Base-by-base conservation (phyloP, 1,284 basidiomycete genomes). In the Porphyrellus sp. region DNA sequence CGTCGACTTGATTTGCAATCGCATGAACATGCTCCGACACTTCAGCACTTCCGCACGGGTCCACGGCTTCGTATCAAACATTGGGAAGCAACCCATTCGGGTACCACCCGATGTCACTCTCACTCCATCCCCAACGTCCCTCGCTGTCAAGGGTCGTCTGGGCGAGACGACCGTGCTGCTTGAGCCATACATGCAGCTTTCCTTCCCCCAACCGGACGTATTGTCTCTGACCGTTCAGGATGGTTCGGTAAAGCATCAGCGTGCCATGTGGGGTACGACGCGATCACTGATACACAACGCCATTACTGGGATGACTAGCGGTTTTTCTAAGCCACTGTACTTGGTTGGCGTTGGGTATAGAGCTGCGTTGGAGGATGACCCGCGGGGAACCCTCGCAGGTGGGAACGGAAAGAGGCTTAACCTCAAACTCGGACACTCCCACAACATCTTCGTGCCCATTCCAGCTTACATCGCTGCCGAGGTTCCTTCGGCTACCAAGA, bases 301-400 rank as follows among this genome's bases (percentile, higher is more conserved):
- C 16, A 81, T 98, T 57, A 77, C 77, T 16, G 97, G 97, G 46
- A 94, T 98, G 73, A 87, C 90, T 1, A 81, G 87, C 56, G 95
- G 95, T 2, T 98, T 93, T 74, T 80, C 78, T 0, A 78, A 91
- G 8, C 85, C 90, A 13, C 71, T 99, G 20, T 86, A 87, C 59
- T 81, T 99, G 53, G 96, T 98, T 54, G 97, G 96, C 33, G 95
- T 99, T 37, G 96, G 96, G 2, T 99, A 94, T 74, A 81, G 96
- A 66, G 95, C 87, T 4, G 81, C 83, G 2, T 72, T 99, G 51
- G 96, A 99, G 74, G 78, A 82, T 2, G 91, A 95, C 63, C 91
- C 93, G n/a, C 71, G 82, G 35, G 82, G 80, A 21, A 77, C 75
- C 48, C 61, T 72, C 23, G 77, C 81, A 49, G 83, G 81, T 20